phyloP scores from a whole-genome alignment of 176 grass and related monocot species.

The Rhynchospora breviuscula region DNA sequence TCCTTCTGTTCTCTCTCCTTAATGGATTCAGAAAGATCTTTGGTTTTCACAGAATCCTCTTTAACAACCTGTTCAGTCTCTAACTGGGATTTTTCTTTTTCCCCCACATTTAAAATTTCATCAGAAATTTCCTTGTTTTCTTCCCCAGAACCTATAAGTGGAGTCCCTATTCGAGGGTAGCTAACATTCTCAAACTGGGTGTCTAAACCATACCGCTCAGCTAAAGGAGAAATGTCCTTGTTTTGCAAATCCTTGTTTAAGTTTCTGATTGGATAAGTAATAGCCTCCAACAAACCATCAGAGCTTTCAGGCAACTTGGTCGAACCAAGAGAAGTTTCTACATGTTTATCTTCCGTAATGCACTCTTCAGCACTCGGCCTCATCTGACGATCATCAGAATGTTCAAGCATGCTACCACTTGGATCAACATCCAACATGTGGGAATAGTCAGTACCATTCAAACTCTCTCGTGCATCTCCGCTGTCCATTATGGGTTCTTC shows the following conservation, averaged over 20 bases:
- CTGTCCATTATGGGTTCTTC: constrained; percentile 52
- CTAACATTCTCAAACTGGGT: constrained; percentile 21
- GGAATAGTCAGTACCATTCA: constrained; percentile 44
- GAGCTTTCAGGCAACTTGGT: constrained; percentile 40
- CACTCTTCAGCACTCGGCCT: constrained; percentile 5
- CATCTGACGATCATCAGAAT: not conserved
- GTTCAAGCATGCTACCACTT: constrained; percentile 23
- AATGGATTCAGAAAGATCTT: constrained; percentile 5
- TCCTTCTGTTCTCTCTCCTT: not conserved
- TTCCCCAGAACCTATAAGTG: constrained; percentile 25
- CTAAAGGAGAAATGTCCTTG: constrained; percentile 43
- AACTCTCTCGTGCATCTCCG: constrained; percentile 30
- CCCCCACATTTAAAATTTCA: constrained; percentile 29
- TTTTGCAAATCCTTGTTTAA: constrained; percentile 33
- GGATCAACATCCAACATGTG: constrained; percentile 29
- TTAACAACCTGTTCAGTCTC: constrained; percentile 24
- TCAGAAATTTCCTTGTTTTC: constrained; percentile 33
- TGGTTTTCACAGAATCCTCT: not conserved
- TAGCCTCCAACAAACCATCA: constrained; percentile 74
- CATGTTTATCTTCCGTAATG: constrained; percentile 16
- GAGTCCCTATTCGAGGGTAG: constrained; percentile 22
- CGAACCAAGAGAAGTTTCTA: constrained; percentile 14
- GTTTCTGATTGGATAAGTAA: constrained; percentile 72
- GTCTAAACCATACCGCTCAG: constrained; percentile 12
- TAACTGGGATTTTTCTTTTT: constrained; percentile 27